Evolutionary conservation across 2,329 filamentous ascomycete genomes (phyloP).

Genomic region (Cytospora leucostoma): DNA sequence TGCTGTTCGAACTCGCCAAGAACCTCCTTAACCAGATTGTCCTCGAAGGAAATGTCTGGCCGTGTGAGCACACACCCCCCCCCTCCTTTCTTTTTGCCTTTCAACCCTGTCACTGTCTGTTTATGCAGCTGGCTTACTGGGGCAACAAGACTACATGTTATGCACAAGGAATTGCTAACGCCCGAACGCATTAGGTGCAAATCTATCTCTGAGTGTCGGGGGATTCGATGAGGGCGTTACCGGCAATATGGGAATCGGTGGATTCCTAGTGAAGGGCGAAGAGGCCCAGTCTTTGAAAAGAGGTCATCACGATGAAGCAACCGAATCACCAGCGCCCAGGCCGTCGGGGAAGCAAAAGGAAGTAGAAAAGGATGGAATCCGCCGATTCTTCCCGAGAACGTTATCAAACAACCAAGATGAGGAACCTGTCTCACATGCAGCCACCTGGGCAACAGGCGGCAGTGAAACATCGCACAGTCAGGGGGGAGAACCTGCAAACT

Average conservation of each 20-base stretch:
- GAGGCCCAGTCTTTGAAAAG: constrained; percentile 59
- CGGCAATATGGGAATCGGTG: constrained; percentile 82
- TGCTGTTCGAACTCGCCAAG: constrained; percentile 75
- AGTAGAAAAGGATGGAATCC: constrained; percentile 53
- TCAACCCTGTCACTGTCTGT: neutral
- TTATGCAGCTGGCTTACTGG: neutral
- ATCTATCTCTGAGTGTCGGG: constrained; percentile 84
- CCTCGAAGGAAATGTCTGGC: constrained; percentile 79
- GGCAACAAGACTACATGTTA: neutral
- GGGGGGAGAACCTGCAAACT: constrained; percentile 21
- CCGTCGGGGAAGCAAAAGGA: constrained; percentile 47
- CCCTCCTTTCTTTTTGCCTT: neutral
- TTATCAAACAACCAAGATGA: constrained; percentile 30
- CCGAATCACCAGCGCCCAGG: constrained; percentile 35
- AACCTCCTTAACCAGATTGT: constrained; percentile 76
- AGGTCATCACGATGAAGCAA: constrained; percentile 32
- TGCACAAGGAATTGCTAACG: neutral
- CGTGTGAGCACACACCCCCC: constrained; percentile 55
- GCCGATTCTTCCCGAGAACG: constrained; percentile 56
- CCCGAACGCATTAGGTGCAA: constrained; percentile 47
- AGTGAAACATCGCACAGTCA: constrained; percentile 33
- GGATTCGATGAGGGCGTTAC: constrained; percentile 87
- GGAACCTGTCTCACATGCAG: constrained; percentile 37
- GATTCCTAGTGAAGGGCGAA: constrained; percentile 78
- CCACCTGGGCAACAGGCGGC: constrained; percentile 31